Evolutionary conservation across 2,329 filamentous ascomycete genomes (phyloP), one percentile per base, ranked within the genome.

Genomic region (Penicillium brasilianum): DNA sequence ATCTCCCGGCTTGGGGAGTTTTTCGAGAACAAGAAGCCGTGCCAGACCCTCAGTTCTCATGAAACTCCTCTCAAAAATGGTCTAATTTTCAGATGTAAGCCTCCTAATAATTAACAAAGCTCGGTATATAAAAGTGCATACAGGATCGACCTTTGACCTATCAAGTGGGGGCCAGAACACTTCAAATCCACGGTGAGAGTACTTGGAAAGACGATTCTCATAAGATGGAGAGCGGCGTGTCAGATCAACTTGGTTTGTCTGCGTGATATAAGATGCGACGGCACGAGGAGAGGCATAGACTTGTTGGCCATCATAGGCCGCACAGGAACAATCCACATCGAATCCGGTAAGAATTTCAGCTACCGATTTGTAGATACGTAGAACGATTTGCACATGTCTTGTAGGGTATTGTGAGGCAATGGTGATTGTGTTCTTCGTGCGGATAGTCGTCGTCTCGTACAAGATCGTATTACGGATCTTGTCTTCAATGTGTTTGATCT

Each of bases 321-420:
- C 90, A 63, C 91, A 91, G 0, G 91, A 90, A 72, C 90, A 93
- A 72, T 95, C 92, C 52, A 96, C 92, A 69, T 96, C 92, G 68
- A 96, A 96, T 0, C 92, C 92, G 3, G 92, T 92, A 25, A 96
- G 82, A 37, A 96, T 93, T 74, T 96, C 91, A 0, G 90, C 89
- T 49, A 96, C 79, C 0, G 89, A 93, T 71, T 92, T 91, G 80
- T 96, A 96, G 39, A 95, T 87, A 37, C 92, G 89, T 32, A 96
- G 83, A 22, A 96, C 92, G 68, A 96, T 92, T 82, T 94, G 91
- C 3, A 96, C 84, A 72, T 96, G 92, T 2, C 92, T 88, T 37
- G 88, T 92, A 0, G 92, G 92, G 71, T 95, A 93, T 74, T 94
- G 88, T 48, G 89, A 92, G 36, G 87, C 90, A 71, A 96, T 95